Evolutionary conservation across 2,329 filamentous ascomycete species (phyloP), one percentile per base, ranked within the genome.

Genomic region (Fusarium sp.): DNA sequence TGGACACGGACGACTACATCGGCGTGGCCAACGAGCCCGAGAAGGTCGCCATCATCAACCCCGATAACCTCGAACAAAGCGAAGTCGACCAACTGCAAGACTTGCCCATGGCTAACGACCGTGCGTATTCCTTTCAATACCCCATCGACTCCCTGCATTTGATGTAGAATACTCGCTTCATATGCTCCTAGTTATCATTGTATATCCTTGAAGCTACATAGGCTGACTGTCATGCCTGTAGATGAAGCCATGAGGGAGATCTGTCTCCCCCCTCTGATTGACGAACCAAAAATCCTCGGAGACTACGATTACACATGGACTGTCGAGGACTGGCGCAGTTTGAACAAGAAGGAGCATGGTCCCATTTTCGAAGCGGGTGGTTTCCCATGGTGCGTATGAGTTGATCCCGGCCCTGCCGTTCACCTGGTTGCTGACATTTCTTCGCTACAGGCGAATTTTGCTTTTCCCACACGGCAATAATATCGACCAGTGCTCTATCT

Each of bases 391-490:
- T 94, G 80, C 77, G 67, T 56, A 53, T 48, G 50, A 42, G 26
- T 33, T 28, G 11, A 47, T 55, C 29, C 63, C 38, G 49, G 48
- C 35, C 88, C 82, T 59, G 48, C 47, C 43, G 53, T 44, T 41
- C 26, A 29, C 39, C 43, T 18, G 21, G 20, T 42, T 63, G 41
- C 69, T 71, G 60, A 69, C 69, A 76, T 47, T 77, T 66, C 50
- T 49, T 24, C 28, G 35, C 28, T 44, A 23, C 68, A 94, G 92
- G 96, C 92, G 95, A 75, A 91, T 98, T 74, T 87, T 99, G 16
- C 94, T 99, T 78, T 99, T 99, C 77, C 95, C 96, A 0, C 94
- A 91, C 68, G 96, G 96, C 52, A 99, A 99, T 79, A 95, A 97
- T 71, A 92, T 94, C 57, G 95, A 98, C 71, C 92, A 93, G 76